Percentiles rank a stretch among this genome's conserved stretches.
These are phyloP conservation scores for Actinomortierella ambigua DNA, from an alignment of 371 early-diverging fungal genomes.

Conservation along the genomic window DNA sequence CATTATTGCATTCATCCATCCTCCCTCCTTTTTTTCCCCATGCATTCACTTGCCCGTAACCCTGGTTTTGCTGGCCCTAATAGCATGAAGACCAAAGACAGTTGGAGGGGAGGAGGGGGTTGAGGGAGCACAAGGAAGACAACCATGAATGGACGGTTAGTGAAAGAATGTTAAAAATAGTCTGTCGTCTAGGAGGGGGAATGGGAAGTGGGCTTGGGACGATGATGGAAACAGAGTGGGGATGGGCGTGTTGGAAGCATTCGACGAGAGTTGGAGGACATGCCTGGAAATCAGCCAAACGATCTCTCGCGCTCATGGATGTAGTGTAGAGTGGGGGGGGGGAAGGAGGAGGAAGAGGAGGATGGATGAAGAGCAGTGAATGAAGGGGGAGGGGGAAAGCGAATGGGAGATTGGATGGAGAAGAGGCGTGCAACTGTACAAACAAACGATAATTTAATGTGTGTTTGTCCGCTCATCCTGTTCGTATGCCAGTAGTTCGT, in stretches of 20 bases:
- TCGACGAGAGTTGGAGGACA: neutral
- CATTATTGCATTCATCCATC: too few relatives aligned
- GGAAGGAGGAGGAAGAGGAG: neutral
- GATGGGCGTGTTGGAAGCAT: too few relatives aligned
- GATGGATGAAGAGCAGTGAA: neutral
- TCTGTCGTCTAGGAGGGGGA: slow-evolving; percentile 8
- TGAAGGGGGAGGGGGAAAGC: neutral
- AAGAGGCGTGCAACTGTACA: too few relatives aligned
- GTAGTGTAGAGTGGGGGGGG: neutral
- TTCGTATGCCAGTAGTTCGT: too few relatives aligned
- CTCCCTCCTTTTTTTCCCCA: too few relatives aligned
- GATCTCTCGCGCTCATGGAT: slow-evolving; percentile 36
- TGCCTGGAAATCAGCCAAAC: slow-evolving; percentile 35
- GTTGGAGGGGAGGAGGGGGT: neutral
- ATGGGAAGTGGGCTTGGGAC: neutral
- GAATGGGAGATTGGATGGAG: neutral
- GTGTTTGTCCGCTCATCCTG: too few relatives aligned
- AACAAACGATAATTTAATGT: too few relatives aligned
- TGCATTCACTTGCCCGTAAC: slow-evolving; percentile 26
- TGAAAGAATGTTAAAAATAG: slow-evolving; percentile 11
- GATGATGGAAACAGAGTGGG: neutral
- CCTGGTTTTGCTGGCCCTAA: slow-evolving; percentile 21
- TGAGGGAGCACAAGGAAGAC: neutral
- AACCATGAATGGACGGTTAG: neutral
- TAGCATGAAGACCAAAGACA: neutral